Conservation (phyloP, 106 monocot species). For the Dioscorea zingiberensis region DNA sequence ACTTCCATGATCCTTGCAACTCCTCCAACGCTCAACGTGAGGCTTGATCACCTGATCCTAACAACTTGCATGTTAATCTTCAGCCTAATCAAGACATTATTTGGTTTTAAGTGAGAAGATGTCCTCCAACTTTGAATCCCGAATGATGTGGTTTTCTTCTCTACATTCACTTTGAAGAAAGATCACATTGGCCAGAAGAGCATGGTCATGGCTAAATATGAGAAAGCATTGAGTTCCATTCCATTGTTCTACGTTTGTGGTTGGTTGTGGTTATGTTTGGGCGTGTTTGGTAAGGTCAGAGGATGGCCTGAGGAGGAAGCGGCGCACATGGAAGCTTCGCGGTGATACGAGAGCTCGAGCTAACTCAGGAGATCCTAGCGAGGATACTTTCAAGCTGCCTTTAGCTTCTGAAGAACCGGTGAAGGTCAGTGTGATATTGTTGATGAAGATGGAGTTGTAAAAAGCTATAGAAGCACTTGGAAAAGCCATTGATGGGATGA, state of each 20-base stretch:
- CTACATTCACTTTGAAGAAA: neutral
- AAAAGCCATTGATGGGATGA: constrained; percentile 1
- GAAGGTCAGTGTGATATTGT: constrained; percentile 1
- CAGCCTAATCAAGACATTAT: neutral
- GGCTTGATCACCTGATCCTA: neutral
- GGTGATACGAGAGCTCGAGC: constrained; percentile 18
- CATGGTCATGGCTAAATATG: neutral
- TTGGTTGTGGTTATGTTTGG: constrained; percentile 25
- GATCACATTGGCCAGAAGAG: neutral
- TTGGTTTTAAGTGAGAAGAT: neutral
- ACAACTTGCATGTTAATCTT: neutral
- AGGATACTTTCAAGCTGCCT: constrained; percentile 50
- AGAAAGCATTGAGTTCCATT: neutral
- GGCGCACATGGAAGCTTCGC: constrained; percentile 10
- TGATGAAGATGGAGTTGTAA: constrained; percentile 10
- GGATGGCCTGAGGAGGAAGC: neutral
- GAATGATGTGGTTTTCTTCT: neutral
- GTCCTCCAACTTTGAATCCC: neutral
- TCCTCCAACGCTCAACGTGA: neutral
- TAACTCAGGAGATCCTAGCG: constrained; percentile 7
- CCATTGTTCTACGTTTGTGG: constrained; percentile 23
- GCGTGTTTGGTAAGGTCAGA: neutral
- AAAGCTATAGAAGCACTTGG: constrained; percentile 24
- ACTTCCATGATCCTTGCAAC: neutral
- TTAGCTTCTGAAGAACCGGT: neutral